Evolutionary conservation across 1,284 basidiomycete species (phyloP).

Genomic region (Fomitopsis betulina): DNA sequence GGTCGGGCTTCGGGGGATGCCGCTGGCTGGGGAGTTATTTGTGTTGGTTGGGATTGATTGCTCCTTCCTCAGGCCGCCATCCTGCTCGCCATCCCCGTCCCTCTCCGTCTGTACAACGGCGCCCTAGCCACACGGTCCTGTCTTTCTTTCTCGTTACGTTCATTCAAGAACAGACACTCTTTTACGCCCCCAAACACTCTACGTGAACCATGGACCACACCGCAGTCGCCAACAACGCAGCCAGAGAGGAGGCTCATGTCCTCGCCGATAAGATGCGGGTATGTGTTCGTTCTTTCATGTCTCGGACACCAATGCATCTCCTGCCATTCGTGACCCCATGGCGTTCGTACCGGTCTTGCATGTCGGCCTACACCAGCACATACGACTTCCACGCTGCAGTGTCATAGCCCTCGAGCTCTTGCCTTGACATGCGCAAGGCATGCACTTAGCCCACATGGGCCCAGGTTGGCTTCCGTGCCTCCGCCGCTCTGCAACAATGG

Average conservation of each 20-base stretch:
- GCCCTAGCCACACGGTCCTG: constrained; percentile 27
- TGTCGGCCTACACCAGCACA: neutral
- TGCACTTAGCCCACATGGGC: too few relatives aligned
- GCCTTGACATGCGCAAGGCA: too few relatives aligned
- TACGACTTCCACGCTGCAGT: neutral
- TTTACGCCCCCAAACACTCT: constrained; percentile 26
- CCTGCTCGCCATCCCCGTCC: constrained; percentile 29
- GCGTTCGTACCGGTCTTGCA: neutral
- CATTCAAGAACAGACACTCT: constrained; percentile 34
- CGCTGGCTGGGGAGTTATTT: constrained; percentile 10
- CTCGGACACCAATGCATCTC: neutral
- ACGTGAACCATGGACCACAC: constrained; percentile 29
- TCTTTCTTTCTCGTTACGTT: constrained; percentile 31
- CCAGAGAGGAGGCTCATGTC: constrained; percentile 24
- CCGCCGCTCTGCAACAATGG: too few relatives aligned
- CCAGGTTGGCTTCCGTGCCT: too few relatives aligned
- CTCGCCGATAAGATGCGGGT: constrained; percentile 34
- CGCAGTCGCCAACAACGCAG: constrained; percentile 21
- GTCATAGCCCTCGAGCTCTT: neutral
- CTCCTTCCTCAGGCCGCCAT: constrained; percentile 18
- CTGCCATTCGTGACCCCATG: neutral
- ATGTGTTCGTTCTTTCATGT: neutral
- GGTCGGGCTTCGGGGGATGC: constrained; percentile 7
- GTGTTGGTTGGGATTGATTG: constrained; percentile 9
- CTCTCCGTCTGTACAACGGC: constrained; percentile 18